Conservation (phyloP, 441 rosid genomes). For the Gossypium gossypioides region DNA sequence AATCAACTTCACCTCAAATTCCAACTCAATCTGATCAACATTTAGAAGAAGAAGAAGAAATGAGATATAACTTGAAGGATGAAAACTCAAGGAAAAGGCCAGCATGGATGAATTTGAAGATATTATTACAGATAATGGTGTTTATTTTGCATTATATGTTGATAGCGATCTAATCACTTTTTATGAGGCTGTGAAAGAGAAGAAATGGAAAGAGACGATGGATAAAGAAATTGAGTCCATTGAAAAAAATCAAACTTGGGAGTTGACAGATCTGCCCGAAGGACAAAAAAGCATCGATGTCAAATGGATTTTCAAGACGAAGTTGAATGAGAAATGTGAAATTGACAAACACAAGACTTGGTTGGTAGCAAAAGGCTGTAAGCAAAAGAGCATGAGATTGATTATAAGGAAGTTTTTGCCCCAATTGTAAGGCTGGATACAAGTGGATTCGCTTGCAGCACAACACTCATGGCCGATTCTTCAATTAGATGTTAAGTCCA, state of each 20-base stretch:
- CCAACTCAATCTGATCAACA: neutral
- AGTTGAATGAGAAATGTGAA: too few relatives aligned
- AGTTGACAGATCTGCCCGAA: neutral
- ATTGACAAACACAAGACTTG: too few relatives aligned
- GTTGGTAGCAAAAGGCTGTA: too few relatives aligned
- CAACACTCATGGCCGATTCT: neutral
- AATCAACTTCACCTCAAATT: neutral
- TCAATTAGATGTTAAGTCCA: neutral
- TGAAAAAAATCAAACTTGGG: neutral
- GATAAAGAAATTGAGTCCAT: neutral
- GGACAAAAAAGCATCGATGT: neutral
- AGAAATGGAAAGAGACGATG: neutral
- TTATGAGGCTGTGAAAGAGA: neutral
- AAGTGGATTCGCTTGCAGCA: neutral
- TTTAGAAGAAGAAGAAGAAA: neutral
- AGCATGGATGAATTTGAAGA: neutral
- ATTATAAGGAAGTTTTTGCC: neutral
- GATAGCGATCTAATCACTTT: neutral
- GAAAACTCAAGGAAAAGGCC: neutral
- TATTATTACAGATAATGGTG: neutral
- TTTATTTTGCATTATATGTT: neutral
- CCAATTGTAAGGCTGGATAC: neutral
- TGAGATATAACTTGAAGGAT: neutral
- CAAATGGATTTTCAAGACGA: too few relatives aligned
- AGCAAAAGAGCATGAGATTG: neutral